These are phyloP conservation scores for Aplosporella prunicola DNA, from an alignment of 2,329 filamentous ascomycete species.

Conservation along the genomic window DNA sequence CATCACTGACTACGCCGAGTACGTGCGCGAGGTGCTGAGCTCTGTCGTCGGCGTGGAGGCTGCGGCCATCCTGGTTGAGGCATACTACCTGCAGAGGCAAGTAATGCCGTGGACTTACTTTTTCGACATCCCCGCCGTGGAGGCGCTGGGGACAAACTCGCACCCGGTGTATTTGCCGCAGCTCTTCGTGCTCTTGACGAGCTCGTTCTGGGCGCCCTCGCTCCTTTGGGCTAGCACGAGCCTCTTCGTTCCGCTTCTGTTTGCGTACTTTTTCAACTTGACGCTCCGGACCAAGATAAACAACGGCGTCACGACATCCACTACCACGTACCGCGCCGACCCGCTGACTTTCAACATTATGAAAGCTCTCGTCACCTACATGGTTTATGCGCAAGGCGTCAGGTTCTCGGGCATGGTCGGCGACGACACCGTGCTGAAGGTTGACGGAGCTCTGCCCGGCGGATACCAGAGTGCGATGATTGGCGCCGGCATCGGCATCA, in stretches of 20 bases:
- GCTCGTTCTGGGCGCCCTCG: constrained; percentile 75
- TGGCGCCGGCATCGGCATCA: constrained; percentile 56
- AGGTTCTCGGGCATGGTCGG: constrained; percentile 55
- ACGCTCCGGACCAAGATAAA: constrained; percentile 38
- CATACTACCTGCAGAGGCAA: constrained; percentile 57
- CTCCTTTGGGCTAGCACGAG: constrained; percentile 68
- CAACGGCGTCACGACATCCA: constrained; percentile 24
- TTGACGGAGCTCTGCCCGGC: constrained; percentile 59
- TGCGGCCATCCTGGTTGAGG: constrained; percentile 59
- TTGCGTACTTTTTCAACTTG: constrained; percentile 88
- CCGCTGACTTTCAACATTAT: constrained; percentile 83
- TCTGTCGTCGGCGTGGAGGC: constrained; percentile 63
- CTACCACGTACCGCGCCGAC: constrained; percentile 57
- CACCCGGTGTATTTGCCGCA: constrained; percentile 65
- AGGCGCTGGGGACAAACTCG: constrained; percentile 46
- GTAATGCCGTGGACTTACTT: constrained; percentile 63
- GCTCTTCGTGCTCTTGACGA: constrained; percentile 65
- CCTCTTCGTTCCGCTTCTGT: constrained; percentile 57
- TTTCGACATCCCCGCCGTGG: constrained; percentile 59
- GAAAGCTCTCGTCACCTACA: constrained; percentile 72
- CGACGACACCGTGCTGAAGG: constrained; percentile 49
- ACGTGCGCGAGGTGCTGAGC: constrained; percentile 60
- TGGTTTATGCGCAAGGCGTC: constrained; percentile 57
- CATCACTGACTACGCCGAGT: constrained; percentile 55
- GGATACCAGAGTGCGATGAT: constrained; percentile 62